Evolutionary conservation across 2,329 filamentous ascomycete species (phyloP).

Genomic region (Gyromitra esculenta): DNA sequence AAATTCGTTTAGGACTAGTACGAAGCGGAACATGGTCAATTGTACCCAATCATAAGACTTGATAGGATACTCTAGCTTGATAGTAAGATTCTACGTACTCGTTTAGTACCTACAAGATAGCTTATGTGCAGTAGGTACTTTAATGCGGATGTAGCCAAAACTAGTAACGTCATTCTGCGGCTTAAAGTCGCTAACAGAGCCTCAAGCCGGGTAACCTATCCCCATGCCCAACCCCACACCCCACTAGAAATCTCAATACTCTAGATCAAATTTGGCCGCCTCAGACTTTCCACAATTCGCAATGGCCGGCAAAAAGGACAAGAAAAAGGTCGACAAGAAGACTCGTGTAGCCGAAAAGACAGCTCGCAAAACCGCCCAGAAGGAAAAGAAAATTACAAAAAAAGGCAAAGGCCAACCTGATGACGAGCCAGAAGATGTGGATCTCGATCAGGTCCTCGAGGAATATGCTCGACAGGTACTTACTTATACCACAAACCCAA

Average conservation of each 20-base stretch:
- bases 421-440: conserved; percentile 89
- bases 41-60: too few species aligned
- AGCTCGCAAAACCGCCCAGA: conserved; percentile 66
- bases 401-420: conserved; percentile 74
- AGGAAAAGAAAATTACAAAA: conserved; percentile 86
- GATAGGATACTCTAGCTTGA: too few species aligned
- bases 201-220: conserved; percentile 12
- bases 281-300: not conserved
- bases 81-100: too few species aligned
- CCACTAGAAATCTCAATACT: not conserved
- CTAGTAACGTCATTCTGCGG: not conserved
- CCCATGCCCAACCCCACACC: conserved; percentile 2
- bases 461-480: conserved; percentile 79
- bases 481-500: not conserved
- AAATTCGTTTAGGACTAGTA: too few species aligned
- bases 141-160: not conserved
- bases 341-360: conserved; percentile 60
- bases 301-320: conserved; percentile 58
- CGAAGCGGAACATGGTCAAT: too few species aligned
- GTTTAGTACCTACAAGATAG: too few species aligned
- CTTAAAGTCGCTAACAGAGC: not conserved
- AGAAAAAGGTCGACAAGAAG: conserved; percentile 66
- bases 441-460: conserved; percentile 90
- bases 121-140: too few species aligned
- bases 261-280: not conserved